Percentiles rank a stretch among this genome's conserved stretches.
phyloP scores from a whole-genome alignment of 164 flowering plant genomes.

The Stephania japonica region DNA sequence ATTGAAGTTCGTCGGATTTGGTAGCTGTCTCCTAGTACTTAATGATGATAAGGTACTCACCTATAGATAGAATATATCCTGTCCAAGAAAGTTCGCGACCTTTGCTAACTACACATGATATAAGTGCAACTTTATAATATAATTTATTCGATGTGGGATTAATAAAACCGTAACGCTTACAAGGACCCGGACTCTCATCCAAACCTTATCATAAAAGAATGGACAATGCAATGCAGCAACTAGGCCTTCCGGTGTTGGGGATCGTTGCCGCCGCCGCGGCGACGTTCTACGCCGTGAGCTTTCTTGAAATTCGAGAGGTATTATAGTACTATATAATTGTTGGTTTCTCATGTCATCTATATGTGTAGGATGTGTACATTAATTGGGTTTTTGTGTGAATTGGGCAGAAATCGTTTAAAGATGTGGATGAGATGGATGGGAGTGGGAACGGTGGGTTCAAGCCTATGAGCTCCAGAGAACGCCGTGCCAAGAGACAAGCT shows the following conservation, averaged over 20 bases:
- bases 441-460: conserved; percentile 7
- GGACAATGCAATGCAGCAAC: conserved; percentile 19
- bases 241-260: conserved; percentile 51
- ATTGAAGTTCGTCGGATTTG: too few species aligned
- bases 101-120: too few species aligned
- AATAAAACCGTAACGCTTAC: too few species aligned
- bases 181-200: too few species aligned
- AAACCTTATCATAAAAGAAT: not conserved
- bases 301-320: conserved; percentile 26
- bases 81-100: not conserved
- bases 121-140: too few species aligned
- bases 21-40: not conserved
- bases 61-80: not conserved
- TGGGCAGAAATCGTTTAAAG: conserved; percentile 13
- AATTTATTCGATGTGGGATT: not conserved
- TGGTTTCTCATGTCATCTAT: not conserved
- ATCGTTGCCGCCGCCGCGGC: conserved; percentile 61
- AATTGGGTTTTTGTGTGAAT: not conserved
- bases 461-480: conserved; percentile 11
- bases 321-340: not conserved
- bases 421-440: conserved; percentile 10
- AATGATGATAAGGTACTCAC: not conserved
- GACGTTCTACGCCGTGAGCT: conserved; percentile 71
- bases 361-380: not conserved
- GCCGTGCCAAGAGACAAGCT: conserved; percentile 10